A percentile compares a stretch with the other conserved stretches of the same genome.
phyloP scores from a whole-genome alignment of 176 grass and related monocot genomes.

The Chrysopogon serrulatus region DNA sequence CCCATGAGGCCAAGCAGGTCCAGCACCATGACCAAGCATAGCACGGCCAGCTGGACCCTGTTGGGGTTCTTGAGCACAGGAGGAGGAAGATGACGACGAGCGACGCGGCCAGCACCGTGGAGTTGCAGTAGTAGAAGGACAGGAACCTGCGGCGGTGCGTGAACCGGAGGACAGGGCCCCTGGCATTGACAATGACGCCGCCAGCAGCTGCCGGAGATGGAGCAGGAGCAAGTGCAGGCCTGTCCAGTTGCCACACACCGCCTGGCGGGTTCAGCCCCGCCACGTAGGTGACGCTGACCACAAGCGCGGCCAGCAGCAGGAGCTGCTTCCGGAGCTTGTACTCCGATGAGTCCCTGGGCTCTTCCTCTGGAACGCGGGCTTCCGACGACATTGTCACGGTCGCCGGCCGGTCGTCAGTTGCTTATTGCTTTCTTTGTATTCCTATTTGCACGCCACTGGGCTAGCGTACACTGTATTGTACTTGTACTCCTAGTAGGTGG shows the following conservation, averaged over 20 bases:
- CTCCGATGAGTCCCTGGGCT: not conserved
- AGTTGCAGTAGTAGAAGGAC: constrained; percentile 26
- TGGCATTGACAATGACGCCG: not conserved
- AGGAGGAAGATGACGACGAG: constrained; percentile 17
- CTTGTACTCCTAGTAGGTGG: too few species aligned
- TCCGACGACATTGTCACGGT: too few species aligned
- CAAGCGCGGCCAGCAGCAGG: not conserved
- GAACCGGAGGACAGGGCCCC: not conserved
- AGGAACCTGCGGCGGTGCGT: not conserved
- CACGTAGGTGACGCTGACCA: constrained; percentile 8
- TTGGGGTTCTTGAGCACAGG: constrained; percentile 1
- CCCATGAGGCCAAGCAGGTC: not conserved
- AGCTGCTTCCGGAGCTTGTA: not conserved
- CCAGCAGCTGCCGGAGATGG: too few species aligned
- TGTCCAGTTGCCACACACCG: not conserved
- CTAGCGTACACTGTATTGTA: too few species aligned
- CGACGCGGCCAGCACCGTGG: not conserved
- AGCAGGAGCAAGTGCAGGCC: too few species aligned
- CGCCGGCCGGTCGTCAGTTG: too few species aligned
- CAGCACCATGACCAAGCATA: not conserved
- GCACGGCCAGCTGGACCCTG: not conserved
- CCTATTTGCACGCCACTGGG: too few species aligned
- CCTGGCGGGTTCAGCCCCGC: not conserved
- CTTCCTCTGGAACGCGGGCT: not conserved
- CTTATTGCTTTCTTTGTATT: too few species aligned